Evolutionary conservation across 257 asterid genomes (phyloP), one percentile per base, ranked within the genome.

Genomic region (Salvia splendens): DNA sequence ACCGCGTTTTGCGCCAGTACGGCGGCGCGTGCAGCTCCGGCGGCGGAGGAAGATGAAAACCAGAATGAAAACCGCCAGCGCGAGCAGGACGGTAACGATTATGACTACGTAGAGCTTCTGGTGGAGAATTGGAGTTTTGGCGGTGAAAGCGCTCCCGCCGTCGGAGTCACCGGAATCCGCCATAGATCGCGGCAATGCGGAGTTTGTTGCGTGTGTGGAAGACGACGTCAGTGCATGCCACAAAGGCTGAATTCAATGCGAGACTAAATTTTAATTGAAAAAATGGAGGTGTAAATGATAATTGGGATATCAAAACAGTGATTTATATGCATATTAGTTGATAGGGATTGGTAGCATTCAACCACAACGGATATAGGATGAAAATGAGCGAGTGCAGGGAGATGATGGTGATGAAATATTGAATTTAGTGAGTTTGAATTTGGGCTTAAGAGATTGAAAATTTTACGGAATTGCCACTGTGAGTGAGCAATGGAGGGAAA

Each of bases 91-190:
- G 8, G 96, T 85, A 0, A 76, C 82, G 72, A 79, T 65, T 10
- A 92, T 65, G 72, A 92, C 57, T 0, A 87, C 79, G 75, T 87
- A 87, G 20, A 92, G 96, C 38, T 78, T 85, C 40, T 81, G 95
- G 11, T 91, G 83, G 3, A 92, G 70, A 49, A 92, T 83, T 10
- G 95, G 91, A 52, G 98, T 92, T 64, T 54, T 73, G 6, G 81
- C 38, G 61, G 83, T 79, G 69, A 92, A 76, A 66, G 82, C 40
- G 50, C 11, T 69, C 4, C 74, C 53, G 51, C 77, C 75, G 49
- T 76, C 54, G 62, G 80, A 64, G 0, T 41, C 35, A 45, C 74
- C 85, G 81, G 92, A 61, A 55, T 40, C 74, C 57, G 79, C 78
- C 96, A 88, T 88, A 36, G 52, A 11, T 60, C 4, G 70, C 80